These are phyloP conservation scores for Globisporangium yorkense DNA, from an alignment of 352 stramenopile genomes.

Conservation along the genomic window DNA sequence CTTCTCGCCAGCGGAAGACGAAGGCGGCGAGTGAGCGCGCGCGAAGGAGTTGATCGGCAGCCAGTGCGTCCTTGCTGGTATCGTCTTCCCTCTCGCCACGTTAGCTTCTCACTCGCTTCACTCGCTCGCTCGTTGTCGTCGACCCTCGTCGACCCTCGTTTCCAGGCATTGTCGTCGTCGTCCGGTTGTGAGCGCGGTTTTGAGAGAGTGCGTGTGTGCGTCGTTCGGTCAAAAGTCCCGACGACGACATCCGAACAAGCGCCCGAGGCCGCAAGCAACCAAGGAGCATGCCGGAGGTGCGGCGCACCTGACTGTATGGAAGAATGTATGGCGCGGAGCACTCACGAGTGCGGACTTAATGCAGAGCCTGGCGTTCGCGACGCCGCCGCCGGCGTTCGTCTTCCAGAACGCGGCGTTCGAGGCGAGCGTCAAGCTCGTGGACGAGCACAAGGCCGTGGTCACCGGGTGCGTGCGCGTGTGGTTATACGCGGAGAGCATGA, in stretches of 20 bases:
- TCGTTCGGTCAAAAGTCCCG: background rate
- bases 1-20: too few species aligned
- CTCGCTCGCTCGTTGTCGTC: too few species aligned
- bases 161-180: too few species aligned
- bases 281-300: background rate
- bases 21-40: too few species aligned
- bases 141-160: too few species aligned
- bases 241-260: background rate
- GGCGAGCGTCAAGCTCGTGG: slow-evolving; percentile 51
- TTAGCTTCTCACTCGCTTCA: too few species aligned
- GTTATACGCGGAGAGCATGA: slow-evolving; percentile 1
- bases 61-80: background rate
- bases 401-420: slow-evolving; percentile 61
- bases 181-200: too few species aligned
- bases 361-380: slow-evolving; percentile 53
- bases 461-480: slow-evolving; percentile 28
- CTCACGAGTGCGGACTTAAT: background rate
- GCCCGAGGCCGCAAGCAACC: background rate
- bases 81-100: too few species aligned
- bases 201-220: too few species aligned
- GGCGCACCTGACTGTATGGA: background rate
- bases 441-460: slow-evolving; percentile 49
- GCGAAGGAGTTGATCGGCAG: background rate
- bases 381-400: slow-evolving; percentile 50
- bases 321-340: background rate